Percentiles rank a stretch among this genome's conserved stretches.
Evolutionary conservation across 1,284 basidiomycete genomes (phyloP).

Genomic region (Fereydounia khargensis): DNA sequence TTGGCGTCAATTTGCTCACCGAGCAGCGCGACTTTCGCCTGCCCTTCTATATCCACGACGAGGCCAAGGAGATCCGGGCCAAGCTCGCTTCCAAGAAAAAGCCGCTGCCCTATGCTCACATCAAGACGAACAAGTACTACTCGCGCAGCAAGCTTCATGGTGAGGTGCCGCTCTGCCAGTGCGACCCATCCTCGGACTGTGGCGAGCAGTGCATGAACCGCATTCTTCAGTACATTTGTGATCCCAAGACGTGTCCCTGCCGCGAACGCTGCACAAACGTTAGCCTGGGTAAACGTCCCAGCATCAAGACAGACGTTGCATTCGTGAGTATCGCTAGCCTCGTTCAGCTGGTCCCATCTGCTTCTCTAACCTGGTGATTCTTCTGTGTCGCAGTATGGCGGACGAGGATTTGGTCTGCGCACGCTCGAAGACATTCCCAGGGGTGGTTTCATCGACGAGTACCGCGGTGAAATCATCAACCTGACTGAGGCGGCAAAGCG

Average conservation of each 20-base stretch:
- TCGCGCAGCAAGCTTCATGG: conserved; percentile 40
- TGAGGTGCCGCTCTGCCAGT: conserved; percentile 42
- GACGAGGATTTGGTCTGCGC: conserved; percentile 46
- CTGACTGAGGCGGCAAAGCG: conserved; percentile 83
- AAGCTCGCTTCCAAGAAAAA: conserved; percentile 33
- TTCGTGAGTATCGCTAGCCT: conserved; percentile 12
- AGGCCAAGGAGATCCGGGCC: conserved; percentile 25
- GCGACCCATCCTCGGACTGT: conserved; percentile 32
- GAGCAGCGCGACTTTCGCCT: conserved; percentile 38
- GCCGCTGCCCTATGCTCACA: conserved; percentile 39
- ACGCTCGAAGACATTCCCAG: conserved; percentile 35
- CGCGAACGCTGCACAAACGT: conserved; percentile 46
- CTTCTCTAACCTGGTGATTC: not conserved
- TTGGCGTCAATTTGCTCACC: conserved; percentile 25
- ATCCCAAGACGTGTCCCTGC: conserved; percentile 45
- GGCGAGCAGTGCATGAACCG: conserved; percentile 49
- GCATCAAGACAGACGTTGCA: conserved; percentile 25
- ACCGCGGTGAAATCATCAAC: conserved; percentile 93
- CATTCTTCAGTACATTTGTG: conserved; percentile 42
- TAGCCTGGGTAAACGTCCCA: conserved; percentile 39
- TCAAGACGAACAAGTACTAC: conserved; percentile 40
- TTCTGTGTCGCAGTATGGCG: conserved; percentile 18
- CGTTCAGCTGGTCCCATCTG: not conserved
- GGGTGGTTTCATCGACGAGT: conserved; percentile 83
- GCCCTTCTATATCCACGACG: conserved; percentile 21